These are phyloP conservation scores for Guadua angustifolia DNA, from an alignment of 176 grass and related monocot genomes.

Conservation along the genomic window DNA sequence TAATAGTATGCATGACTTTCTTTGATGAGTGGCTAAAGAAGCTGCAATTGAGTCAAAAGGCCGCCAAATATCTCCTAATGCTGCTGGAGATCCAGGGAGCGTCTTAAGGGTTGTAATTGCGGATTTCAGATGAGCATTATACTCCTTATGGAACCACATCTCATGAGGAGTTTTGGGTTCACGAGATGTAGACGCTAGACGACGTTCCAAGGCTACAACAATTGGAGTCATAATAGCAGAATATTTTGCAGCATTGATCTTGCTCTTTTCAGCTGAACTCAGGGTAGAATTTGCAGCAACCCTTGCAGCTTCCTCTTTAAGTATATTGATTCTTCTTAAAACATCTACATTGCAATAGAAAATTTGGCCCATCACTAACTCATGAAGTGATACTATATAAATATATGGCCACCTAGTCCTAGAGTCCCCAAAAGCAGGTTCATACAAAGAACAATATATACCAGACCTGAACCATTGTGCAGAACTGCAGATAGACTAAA, in stretches of 20 bases:
- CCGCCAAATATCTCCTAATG: constrained; percentile 80
- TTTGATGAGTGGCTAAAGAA: constrained; percentile 82
- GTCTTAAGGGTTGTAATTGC: constrained; percentile 79
- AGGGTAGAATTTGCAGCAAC: constrained; percentile 91
- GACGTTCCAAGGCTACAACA: constrained; percentile 92
- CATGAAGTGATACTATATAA: constrained; percentile 30
- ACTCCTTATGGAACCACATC: constrained; percentile 91
- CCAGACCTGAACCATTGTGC: neutral
- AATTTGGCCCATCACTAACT: constrained; percentile 37
- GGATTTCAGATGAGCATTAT: constrained; percentile 69
- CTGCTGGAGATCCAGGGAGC: constrained; percentile 69
- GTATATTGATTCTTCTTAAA: constrained; percentile 83
- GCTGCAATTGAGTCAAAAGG: constrained; percentile 84
- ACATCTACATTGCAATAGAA: constrained; percentile 70
- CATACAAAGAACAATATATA: constrained; percentile 32
- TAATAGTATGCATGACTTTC: constrained; percentile 78
- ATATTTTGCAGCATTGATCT: constrained; percentile 96
- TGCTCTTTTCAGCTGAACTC: constrained; percentile 81
- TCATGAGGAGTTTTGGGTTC: constrained; percentile 91
- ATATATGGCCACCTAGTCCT: constrained; percentile 26
- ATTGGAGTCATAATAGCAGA: constrained; percentile 97
- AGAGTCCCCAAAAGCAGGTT: constrained; percentile 2
- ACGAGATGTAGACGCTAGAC: constrained; percentile 81
- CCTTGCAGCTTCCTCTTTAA: constrained; percentile 95
- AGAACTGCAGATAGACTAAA: constrained; percentile 8